Conservation (phyloP, 345 rosid species). For the Populus nigra region DNA sequence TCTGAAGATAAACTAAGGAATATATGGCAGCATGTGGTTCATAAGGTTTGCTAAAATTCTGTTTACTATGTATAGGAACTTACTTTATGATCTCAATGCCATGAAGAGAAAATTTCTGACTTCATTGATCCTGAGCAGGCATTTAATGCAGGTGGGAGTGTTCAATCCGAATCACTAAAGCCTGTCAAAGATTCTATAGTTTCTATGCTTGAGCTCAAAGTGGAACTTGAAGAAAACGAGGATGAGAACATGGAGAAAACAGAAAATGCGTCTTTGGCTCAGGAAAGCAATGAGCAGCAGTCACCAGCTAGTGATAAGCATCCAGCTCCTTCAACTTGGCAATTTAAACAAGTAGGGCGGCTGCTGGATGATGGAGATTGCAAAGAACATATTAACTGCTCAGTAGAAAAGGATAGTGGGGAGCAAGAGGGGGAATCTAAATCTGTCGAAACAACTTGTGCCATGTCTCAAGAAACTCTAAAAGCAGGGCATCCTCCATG, state of each 20-base stretch:
- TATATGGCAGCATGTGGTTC: constrained; percentile 97
- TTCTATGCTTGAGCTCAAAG: constrained; percentile 50
- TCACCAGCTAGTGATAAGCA: constrained; percentile 46
- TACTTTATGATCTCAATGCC: background rate
- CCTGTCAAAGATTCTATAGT: constrained; percentile 70
- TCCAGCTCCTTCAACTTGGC: constrained; percentile 89
- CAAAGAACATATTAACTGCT: constrained; percentile 58
- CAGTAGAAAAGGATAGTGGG: constrained; percentile 52
- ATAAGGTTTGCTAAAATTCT: constrained; percentile 51
- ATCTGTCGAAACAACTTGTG: constrained; percentile 78
- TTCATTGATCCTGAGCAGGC: constrained; percentile 52
- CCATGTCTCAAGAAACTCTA: constrained; percentile 33
- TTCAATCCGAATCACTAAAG: constrained; percentile 52
- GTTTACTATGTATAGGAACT: background rate
- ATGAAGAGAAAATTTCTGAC: constrained; percentile 17
- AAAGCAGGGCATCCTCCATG: constrained; percentile 26
- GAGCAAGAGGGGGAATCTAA: constrained; percentile 74
- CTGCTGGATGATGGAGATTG: constrained; percentile 64
- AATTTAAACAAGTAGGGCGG: constrained; percentile 53
- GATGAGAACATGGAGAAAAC: constrained; percentile 23
- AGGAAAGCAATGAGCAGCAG: constrained; percentile 37
- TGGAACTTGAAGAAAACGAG: constrained; percentile 32
- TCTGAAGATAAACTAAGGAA: constrained; percentile 77
- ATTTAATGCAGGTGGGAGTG: constrained; percentile 58
- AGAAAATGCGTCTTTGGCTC: constrained; percentile 27